Evolutionary conservation across 768 basidiomycete genomes (phyloP).

Genomic region (Podaxis sp.): DNA sequence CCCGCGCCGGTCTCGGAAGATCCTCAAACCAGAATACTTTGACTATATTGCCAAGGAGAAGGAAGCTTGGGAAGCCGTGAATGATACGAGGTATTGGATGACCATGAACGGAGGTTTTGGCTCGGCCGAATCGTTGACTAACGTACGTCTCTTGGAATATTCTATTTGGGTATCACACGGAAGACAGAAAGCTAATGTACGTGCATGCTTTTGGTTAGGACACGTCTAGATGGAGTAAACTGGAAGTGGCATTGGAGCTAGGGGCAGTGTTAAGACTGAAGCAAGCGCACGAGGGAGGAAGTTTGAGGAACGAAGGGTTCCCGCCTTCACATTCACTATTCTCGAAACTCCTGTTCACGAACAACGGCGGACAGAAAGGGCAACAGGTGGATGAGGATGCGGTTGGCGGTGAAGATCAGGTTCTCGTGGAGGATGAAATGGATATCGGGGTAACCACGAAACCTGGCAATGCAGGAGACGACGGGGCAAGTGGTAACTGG

Average conservation of each 20-base stretch:
- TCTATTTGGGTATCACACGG: neutral
- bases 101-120: conserved; percentile 22
- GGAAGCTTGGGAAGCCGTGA: conserved; percentile 56
- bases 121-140: conserved; percentile 13
- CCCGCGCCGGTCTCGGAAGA: conserved; percentile 69
- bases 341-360: conserved; percentile 45
- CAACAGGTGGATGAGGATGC: conserved; percentile 32
- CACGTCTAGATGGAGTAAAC: conserved; percentile 38
- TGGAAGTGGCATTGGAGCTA: conserved; percentile 49
- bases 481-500: conserved; percentile 43
- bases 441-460: neutral
- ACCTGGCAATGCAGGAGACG: conserved; percentile 13
- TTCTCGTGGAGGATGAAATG: conserved; percentile 18
- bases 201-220: neutral
- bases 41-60: conserved; percentile 51
- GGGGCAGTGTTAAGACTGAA: conserved; percentile 51
- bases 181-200: neutral
- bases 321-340: conserved; percentile 43
- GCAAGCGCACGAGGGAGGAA: conserved; percentile 19
- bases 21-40: conserved; percentile 87
- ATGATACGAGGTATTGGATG: conserved; percentile 58
- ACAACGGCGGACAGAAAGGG: conserved; percentile 27
- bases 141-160: neutral
- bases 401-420: conserved; percentile 15
- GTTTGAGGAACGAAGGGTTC: conserved; percentile 3